Evolutionary conservation across 2,329 filamentous ascomycete genomes (phyloP).

Genomic region (Nothopassalora personata): DNA sequence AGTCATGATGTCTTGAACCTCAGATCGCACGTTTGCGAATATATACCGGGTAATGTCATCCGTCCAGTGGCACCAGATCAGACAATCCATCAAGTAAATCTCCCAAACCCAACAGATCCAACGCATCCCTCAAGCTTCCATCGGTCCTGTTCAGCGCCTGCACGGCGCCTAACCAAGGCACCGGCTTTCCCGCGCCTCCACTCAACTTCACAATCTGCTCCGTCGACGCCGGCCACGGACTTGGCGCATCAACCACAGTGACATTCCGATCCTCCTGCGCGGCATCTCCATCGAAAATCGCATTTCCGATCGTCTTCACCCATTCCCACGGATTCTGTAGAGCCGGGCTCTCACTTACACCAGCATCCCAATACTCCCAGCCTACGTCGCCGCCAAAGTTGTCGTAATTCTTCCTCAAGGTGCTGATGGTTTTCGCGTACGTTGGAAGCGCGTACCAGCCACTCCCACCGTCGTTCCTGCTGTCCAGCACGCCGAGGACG

Average conservation of each 20-base stretch:
- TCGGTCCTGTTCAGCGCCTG: conserved; percentile 23
- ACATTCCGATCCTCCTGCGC: background rate
- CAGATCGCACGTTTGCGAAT: too few species aligned
- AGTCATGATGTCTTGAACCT: too few species aligned
- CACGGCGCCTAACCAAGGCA: conserved; percentile 15
- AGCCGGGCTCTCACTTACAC: conserved; percentile 9
- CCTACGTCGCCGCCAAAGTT: conserved; percentile 26
- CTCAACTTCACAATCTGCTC: conserved; percentile 13
- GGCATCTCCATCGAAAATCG: conserved; percentile 6
- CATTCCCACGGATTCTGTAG: conserved; percentile 19
- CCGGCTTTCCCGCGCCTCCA: background rate
- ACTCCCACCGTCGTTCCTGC: conserved; percentile 23
- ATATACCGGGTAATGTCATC: too few species aligned
- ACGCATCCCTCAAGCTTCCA: conserved; percentile 15
- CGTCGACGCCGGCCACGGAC: conserved; percentile 20
- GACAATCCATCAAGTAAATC: background rate
- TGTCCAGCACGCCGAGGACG: conserved; percentile 26
- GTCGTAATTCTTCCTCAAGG: conserved; percentile 20
- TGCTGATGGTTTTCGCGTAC: conserved; percentile 18
- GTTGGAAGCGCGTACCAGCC: conserved; percentile 22
- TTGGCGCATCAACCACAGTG: conserved; percentile 1
- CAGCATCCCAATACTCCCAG: conserved; percentile 31
- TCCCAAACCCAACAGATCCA: conserved; percentile 14
- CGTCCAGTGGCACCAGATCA: background rate
- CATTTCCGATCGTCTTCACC: conserved; percentile 16